These are phyloP conservation scores for Fusarium succisae DNA, from an alignment of 2,329 filamentous ascomycete genomes.

Conservation along the genomic window DNA sequence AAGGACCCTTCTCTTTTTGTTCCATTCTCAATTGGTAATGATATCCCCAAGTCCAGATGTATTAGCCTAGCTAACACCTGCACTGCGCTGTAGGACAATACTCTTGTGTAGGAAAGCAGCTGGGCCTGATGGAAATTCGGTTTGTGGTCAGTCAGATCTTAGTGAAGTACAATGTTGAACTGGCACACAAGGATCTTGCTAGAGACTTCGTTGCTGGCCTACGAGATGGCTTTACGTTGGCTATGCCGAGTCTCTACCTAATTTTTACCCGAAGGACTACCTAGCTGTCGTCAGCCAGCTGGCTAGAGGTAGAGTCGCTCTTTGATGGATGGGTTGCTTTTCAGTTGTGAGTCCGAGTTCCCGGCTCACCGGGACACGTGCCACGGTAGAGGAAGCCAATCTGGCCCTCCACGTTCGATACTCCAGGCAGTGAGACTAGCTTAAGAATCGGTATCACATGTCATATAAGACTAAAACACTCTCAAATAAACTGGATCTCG, in stretches of 20 bases:
- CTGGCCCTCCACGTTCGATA: neutral
- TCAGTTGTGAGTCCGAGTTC: neutral
- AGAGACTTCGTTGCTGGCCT: neutral
- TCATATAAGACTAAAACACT: neutral
- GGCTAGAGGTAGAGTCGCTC: fast-evolving
- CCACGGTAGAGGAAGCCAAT: neutral
- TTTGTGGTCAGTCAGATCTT: neutral
- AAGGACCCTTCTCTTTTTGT: neutral
- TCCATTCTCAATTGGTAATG: neutral
- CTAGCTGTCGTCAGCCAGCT: fast-evolving
- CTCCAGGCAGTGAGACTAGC: neutral
- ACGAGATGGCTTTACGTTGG: neutral
- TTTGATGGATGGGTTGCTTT: neutral
- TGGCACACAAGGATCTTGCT: neutral
- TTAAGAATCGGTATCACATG: too few relatives aligned
- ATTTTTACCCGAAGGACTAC: neutral
- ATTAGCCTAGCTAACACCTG: neutral
- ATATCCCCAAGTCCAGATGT: neutral
- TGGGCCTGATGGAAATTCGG: neutral
- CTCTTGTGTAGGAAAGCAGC: neutral
- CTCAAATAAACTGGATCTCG: neutral
- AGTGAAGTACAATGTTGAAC: neutral
- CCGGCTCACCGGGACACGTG: neutral
- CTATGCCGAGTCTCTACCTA: neutral
- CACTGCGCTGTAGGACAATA: neutral